A percentile compares a stretch with the other conserved stretches of the same genome.
Evolutionary conservation across 441 rosid genomes (phyloP).

Genomic region (Rhodomyrtus psidioides): DNA sequence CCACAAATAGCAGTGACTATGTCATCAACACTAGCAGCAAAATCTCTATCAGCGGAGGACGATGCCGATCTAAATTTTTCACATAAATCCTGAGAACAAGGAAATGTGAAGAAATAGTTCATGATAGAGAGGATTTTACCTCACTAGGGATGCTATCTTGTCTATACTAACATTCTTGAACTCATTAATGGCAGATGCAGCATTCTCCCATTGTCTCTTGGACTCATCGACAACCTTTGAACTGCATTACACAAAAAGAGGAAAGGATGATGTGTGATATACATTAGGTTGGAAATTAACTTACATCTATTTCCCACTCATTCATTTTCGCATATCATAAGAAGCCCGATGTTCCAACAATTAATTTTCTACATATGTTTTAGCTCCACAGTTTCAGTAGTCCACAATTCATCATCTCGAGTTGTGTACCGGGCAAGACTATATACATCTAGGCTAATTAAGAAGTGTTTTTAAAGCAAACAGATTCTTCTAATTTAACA

Average conservation of each 20-base stretch:
- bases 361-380: not conserved
- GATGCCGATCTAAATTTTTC: slow-evolving; percentile 33
- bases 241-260: slow-evolving; percentile 29
- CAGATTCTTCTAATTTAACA: not conserved
- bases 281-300: not conserved
- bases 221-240: slow-evolving; percentile 34
- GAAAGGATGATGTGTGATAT: not conserved
- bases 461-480: not conserved
- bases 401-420: not conserved
- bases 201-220: slow-evolving; percentile 46
- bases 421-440: not conserved
- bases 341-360: not conserved
- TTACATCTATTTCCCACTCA: not conserved
- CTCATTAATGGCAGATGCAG: slow-evolving; percentile 26
- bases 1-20: slow-evolving; percentile 44
- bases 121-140: slow-evolving; percentile 23
- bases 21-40: slow-evolving; percentile 28
- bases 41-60: slow-evolving; percentile 33
- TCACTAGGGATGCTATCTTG: slow-evolving; percentile 30
- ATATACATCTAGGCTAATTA: not conserved
- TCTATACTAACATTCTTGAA: slow-evolving; percentile 22
- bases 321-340: not conserved
- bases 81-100: slow-evolving; percentile 9
- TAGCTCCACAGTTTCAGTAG: not conserved
- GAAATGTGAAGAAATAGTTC: not conserved